Conservation (phyloP, 2,329 filamentous ascomycete genomes). For the Fusarium chuoi region DNA sequence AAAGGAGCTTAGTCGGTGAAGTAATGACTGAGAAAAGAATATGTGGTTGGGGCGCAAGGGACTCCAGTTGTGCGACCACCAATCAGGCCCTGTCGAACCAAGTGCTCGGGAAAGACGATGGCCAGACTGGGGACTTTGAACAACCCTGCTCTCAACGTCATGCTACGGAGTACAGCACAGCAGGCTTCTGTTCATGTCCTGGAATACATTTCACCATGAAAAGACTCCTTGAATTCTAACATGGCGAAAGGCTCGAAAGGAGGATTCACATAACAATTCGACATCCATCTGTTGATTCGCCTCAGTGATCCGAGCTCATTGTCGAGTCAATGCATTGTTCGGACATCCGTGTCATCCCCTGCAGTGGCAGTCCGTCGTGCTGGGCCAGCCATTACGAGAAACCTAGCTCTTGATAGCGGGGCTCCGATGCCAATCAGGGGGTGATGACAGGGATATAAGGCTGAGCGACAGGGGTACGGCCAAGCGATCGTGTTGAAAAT, state of each 20-base stretch:
- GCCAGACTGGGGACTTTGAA: constrained; percentile 32
- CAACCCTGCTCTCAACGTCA: constrained; percentile 32
- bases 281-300: constrained; percentile 9
- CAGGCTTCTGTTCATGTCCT: neutral
- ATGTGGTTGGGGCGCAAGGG: constrained; percentile 29
- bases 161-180: constrained; percentile 6
- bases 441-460: constrained; percentile 33
- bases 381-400: constrained; percentile 29
- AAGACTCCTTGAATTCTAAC: neutral
- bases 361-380: constrained; percentile 21
- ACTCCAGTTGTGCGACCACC: constrained; percentile 38
- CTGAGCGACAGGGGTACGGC: constrained; percentile 29
- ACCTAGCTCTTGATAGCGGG: constrained; percentile 27
- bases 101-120: constrained; percentile 35
- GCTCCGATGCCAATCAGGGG: constrained; percentile 42
- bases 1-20: constrained; percentile 36
- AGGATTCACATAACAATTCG: constrained; percentile 3
- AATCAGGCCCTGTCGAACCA: constrained; percentile 44
- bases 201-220: neutral
- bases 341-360: constrained; percentile 13
- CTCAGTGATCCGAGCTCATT: constrained; percentile 18
- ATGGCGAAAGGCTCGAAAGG: neutral
- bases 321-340: constrained; percentile 35
- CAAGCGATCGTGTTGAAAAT: constrained; percentile 37
- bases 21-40: constrained; percentile 22